Conservation (phyloP, 2,329 filamentous ascomycete genomes). For the Colletotrichum zoysiae region DNA sequence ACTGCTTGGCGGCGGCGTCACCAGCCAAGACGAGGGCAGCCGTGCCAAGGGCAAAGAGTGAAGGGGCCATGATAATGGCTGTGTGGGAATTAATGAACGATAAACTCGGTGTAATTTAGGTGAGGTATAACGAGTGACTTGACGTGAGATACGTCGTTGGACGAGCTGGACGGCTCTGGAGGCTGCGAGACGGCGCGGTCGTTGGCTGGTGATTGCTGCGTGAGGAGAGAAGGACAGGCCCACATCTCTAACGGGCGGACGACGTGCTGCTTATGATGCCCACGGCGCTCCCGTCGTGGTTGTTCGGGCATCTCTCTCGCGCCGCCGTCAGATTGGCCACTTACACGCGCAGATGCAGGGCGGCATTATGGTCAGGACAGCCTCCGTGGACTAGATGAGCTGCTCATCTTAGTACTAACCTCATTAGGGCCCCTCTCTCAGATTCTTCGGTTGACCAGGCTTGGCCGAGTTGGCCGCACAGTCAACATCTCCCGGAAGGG, state of each 20-base stretch:
- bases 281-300: slow-evolving; percentile 8
- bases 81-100: slow-evolving; percentile 47
- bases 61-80: slow-evolving; percentile 54
- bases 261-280: slow-evolving; percentile 32
- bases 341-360: slow-evolving; percentile 15
- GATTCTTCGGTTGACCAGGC: not conserved
- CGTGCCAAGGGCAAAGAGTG: slow-evolving; percentile 55
- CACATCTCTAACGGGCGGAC: slow-evolving; percentile 5
- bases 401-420: not conserved
- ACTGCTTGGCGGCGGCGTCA: slow-evolving; percentile 49
- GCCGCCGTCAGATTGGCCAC: slow-evolving; percentile 4
- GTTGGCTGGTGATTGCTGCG: slow-evolving; percentile 30
- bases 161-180: slow-evolving; percentile 52
- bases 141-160: slow-evolving; percentile 61
- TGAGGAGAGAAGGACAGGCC: slow-evolving; percentile 2
- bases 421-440: not conserved
- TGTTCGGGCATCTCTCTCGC: not conserved
- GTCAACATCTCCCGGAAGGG: slow-evolving; percentile 15
- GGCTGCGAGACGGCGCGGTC: slow-evolving; percentile 34
- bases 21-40: slow-evolving; percentile 54
- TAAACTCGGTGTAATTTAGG: slow-evolving; percentile 42
- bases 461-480: not conserved
- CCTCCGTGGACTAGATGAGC: not conserved
- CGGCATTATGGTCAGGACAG: slow-evolving; percentile 4
- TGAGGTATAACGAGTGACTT: slow-evolving; percentile 51